Evolutionary conservation across 2,329 filamentous ascomycete genomes (phyloP).

Genomic region (Cadophora luteo-olivacea): DNA sequence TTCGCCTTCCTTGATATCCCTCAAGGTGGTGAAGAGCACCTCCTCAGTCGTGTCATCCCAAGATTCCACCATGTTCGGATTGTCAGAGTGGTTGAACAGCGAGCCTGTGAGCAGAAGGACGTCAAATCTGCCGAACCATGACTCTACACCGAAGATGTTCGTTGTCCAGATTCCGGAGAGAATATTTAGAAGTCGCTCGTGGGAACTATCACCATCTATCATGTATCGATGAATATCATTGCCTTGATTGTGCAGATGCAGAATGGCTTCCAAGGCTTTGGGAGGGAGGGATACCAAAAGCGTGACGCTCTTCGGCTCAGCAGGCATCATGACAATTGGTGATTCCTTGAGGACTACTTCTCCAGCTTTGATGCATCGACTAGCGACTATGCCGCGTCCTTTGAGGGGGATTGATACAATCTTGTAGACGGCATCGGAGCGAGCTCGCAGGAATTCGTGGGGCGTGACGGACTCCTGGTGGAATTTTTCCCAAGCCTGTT

Average conservation of each 20-base stretch:
- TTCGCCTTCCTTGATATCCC: no score
- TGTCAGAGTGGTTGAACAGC: no score
- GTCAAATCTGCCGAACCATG: no score
- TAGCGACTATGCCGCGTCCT: constrained; percentile 10
- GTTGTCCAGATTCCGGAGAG: neutral
- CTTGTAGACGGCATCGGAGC: neutral
- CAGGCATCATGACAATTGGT: neutral
- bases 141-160: no score
- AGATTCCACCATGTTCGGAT: no score
- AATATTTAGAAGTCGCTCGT: neutral
- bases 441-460: neutral
- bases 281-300: neutral
- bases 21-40: no score
- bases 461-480: neutral
- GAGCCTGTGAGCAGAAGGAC: no score
- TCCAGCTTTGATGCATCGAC: constrained; percentile 1
- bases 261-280: neutral
- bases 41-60: no score
- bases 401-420: neutral
- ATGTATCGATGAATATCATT: neutral
- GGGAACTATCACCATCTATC: neutral
- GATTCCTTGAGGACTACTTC: neutral
- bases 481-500: neutral
- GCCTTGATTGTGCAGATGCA: neutral
- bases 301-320: neutral